Conservation (phyloP, 768 basidiomycete species). For the Lentinus brumalis region DNA sequence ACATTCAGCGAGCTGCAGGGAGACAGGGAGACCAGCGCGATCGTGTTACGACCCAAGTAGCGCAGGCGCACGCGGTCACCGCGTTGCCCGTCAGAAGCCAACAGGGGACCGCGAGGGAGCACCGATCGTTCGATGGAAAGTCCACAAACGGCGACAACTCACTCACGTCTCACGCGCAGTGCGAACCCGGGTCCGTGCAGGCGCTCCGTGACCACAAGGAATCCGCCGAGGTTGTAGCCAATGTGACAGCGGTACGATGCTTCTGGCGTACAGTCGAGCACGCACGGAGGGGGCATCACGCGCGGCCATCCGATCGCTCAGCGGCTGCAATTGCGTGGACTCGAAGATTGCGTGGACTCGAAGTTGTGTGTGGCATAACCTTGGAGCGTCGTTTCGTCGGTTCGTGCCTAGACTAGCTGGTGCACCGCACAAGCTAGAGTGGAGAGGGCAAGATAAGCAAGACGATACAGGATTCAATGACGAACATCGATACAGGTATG, state of each 20-base stretch:
- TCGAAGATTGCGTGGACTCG: too few relatives aligned
- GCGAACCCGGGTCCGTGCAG: neutral
- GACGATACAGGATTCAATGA: neutral
- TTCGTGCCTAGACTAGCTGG: neutral
- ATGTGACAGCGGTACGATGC: neutral
- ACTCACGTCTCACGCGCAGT: neutral
- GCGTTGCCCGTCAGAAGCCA: neutral
- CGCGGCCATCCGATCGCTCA: too few relatives aligned
- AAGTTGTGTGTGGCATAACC: too few relatives aligned
- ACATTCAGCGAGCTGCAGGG: neutral
- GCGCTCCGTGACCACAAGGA: neutral
- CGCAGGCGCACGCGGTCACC: neutral
- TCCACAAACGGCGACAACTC: neutral
- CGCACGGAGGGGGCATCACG: neutral
- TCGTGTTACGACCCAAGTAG: neutral
- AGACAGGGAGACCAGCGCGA: neutral
- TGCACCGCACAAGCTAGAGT: neutral
- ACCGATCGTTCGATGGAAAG: neutral
- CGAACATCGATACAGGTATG: neutral
- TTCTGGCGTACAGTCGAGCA: neutral
- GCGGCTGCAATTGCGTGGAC: too few relatives aligned
- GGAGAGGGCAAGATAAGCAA: too few relatives aligned
- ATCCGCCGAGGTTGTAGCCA: neutral
- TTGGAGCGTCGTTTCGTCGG: too few relatives aligned
- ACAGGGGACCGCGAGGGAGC: neutral